Evolutionary conservation across 169 alveolate genomes (phyloP).

Genomic region (Cryptosporidium ubiquitum): DNA sequence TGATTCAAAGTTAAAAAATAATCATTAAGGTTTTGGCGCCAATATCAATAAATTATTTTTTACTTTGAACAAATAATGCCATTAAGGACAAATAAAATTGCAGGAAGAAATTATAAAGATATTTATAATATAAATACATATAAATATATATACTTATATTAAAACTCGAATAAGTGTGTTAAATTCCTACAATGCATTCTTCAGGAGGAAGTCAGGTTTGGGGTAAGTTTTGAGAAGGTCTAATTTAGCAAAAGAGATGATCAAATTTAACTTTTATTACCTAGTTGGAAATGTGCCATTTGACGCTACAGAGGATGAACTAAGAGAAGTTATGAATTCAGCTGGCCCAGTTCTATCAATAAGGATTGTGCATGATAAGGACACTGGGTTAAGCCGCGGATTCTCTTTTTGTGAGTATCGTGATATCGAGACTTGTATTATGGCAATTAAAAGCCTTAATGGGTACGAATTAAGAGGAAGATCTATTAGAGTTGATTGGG

Average conservation of each 20-base stretch:
- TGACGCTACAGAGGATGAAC: slow-evolving; percentile 79
- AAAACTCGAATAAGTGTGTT: background rate
- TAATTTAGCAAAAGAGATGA: background rate
- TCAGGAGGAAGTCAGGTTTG: slow-evolving; percentile 73
- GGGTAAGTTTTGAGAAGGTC: slow-evolving; percentile 48
- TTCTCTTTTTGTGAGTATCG: slow-evolving; percentile 81
- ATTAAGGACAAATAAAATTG: too few species aligned
- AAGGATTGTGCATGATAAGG: slow-evolving; percentile 78
- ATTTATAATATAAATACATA: background rate
- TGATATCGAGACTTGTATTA: slow-evolving; percentile 79
- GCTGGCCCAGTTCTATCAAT: slow-evolving; percentile 78
- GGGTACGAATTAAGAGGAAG: slow-evolving; percentile 80
- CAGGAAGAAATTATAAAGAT: background rate
- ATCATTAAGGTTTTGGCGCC: background rate
- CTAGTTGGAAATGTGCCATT: slow-evolving; percentile 80
- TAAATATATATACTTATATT: background rate
- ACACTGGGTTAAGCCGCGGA: slow-evolving; percentile 79
- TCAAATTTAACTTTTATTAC: background rate
- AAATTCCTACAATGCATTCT: slow-evolving; percentile 25
- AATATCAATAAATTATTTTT: too few species aligned
- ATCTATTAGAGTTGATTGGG: slow-evolving; percentile 78
- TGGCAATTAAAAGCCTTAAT: slow-evolving; percentile 77
- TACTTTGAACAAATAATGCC: too few species aligned
- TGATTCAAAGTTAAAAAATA: too few species aligned
- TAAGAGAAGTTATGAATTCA: slow-evolving; percentile 77